These are phyloP conservation scores for Aspergillus glaucus DNA, from an alignment of 2,329 filamentous ascomycete genomes.

Conservation along the genomic window DNA sequence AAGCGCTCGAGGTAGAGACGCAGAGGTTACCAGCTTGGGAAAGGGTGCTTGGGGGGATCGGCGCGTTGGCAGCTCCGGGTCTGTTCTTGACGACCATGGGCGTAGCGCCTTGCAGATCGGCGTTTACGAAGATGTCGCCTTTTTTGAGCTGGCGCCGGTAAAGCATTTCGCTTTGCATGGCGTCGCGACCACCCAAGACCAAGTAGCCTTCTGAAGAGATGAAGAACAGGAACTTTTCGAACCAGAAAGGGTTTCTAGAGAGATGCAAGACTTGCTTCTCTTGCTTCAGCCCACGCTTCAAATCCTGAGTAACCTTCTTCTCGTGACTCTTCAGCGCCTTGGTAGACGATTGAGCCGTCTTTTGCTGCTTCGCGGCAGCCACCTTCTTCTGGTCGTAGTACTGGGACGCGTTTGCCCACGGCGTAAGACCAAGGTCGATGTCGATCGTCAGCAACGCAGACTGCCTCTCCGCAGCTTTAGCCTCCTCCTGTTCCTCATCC, in stretches of 20 bases:
- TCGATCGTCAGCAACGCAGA: slow-evolving; percentile 62
- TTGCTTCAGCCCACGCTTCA: slow-evolving; percentile 83
- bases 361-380: slow-evolving; percentile 80
- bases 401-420: slow-evolving; percentile 82
- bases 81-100: slow-evolving; percentile 90
- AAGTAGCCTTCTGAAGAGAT: slow-evolving; percentile 93
- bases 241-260: slow-evolving; percentile 82
- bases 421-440: slow-evolving; percentile 72
- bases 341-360: slow-evolving; percentile 72
- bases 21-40: slow-evolving; percentile 82
- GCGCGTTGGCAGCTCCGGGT: slow-evolving; percentile 66
- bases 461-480: slow-evolving; percentile 14
- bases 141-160: slow-evolving; percentile 80
- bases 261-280: slow-evolving; percentile 83
- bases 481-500: slow-evolving; percentile 19
- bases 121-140: slow-evolving; percentile 87
- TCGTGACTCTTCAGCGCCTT: slow-evolving; percentile 85
- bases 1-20: slow-evolving; percentile 80
- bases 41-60: slow-evolving; percentile 84
- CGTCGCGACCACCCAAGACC: slow-evolving; percentile 79
- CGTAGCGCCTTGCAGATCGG: slow-evolving; percentile 76
- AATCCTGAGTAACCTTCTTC: slow-evolving; percentile 75
- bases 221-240: slow-evolving; percentile 95
- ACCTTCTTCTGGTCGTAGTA: slow-evolving; percentile 87
- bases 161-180: slow-evolving; percentile 84